phyloP scores from a whole-genome alignment of 257 asterid genomes.

The Solanum gandarillasii region DNA sequence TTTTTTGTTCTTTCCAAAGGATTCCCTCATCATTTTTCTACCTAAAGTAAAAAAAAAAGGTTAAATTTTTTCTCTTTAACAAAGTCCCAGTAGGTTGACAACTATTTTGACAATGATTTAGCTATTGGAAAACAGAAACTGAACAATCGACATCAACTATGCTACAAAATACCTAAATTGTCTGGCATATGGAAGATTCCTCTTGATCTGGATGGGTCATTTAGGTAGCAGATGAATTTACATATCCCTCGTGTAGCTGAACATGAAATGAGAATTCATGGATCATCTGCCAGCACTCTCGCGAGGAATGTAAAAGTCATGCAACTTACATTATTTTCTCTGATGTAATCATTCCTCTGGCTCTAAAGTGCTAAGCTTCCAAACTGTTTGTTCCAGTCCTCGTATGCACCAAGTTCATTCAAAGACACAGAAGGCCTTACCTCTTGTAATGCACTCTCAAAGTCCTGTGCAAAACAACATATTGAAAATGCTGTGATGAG shows the following conservation, averaged over 20 bases:
- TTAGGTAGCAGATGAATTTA: not conserved
- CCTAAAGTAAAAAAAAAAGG: not conserved
- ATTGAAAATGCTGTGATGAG: not conserved
- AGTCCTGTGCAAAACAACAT: slow-evolving; percentile 40
- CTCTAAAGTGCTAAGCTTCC: slow-evolving; percentile 76
- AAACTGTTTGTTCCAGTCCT: slow-evolving; percentile 84
- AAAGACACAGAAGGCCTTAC: slow-evolving; percentile 91
- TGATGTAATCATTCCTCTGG: not conserved
- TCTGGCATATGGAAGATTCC: not conserved
- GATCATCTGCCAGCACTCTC: not conserved
- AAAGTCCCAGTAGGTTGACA: not conserved
- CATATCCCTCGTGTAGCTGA: not conserved
- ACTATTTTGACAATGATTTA: not conserved
- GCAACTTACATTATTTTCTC: not conserved
- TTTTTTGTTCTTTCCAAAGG: not conserved
- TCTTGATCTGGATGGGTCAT: not conserved
- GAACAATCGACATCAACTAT: not conserved
- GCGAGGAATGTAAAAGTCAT: not conserved
- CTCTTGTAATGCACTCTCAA: slow-evolving; percentile 77
- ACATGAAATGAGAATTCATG: not conserved
- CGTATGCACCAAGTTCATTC: slow-evolving; percentile 72
- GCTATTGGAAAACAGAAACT: not conserved
- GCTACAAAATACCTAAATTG: not conserved
- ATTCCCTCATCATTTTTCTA: not conserved
- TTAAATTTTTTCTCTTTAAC: not conserved